These are phyloP conservation scores for Tephrocybe sp. DNA, from an alignment of 768 basidiomycete species.

Conservation along the genomic window DNA sequence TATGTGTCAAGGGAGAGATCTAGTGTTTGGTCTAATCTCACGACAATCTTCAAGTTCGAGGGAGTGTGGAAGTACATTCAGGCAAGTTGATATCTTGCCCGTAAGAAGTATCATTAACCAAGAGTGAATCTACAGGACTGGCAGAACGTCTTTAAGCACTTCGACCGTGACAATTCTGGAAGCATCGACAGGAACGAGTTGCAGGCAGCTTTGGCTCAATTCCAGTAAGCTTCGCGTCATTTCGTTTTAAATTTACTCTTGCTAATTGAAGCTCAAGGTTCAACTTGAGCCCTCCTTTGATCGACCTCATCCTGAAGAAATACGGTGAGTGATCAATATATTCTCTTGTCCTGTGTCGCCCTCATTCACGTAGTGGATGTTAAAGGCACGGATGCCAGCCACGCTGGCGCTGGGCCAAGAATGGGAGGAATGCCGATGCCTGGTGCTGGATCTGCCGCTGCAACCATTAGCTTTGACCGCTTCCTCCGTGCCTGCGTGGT, in stretches of 20 bases:
- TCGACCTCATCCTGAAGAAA: conserved; percentile 71
- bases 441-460: conserved; percentile 15
- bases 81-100: conserved; percentile 24
- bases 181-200: conserved; percentile 73
- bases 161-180: conserved; percentile 82
- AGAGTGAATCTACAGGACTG: conserved; percentile 49
- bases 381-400: conserved; percentile 36
- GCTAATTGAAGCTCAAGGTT: conserved; percentile 34
- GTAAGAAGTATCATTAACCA: background rate
- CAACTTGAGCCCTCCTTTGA: conserved; percentile 63
- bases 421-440: no score
- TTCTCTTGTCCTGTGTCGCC: conserved; percentile 24
- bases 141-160: conserved; percentile 82
- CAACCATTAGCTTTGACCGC: conserved; percentile 80
- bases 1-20: conserved; percentile 20
- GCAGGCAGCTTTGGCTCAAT: conserved; percentile 63
- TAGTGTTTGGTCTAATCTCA: conserved; percentile 11
- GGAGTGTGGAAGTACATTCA: conserved; percentile 85
- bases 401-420: background rate
- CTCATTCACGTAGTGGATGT: conserved; percentile 44
- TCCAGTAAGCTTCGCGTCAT: conserved; percentile 46
- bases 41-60: conserved; percentile 45
- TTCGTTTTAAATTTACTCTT: background rate
- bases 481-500: conserved; percentile 86
- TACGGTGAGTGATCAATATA: conserved; percentile 51